Evolutionary conservation across 331 rosid species (phyloP).

Genomic region (Prunus yedoensis): DNA sequence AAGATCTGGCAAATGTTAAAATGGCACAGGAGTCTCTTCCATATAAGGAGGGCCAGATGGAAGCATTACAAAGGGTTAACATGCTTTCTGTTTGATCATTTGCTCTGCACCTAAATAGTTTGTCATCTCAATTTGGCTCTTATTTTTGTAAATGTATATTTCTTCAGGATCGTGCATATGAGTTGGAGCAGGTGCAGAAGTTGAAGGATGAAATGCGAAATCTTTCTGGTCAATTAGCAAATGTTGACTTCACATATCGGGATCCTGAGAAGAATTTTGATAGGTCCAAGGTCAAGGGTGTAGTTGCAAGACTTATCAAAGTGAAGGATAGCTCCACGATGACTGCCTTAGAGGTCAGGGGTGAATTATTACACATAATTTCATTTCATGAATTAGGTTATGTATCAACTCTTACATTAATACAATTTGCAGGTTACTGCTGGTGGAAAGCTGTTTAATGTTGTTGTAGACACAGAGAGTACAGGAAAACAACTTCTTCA

Average conservation of each 20-base stretch:
- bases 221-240: conserved; percentile 72
- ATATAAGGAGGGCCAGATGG: conserved; percentile 84
- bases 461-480: conserved; percentile 88
- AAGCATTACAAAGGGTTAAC: conserved; percentile 76
- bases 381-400: neutral
- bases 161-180: conserved; percentile 67
- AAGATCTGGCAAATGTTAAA: conserved; percentile 65
- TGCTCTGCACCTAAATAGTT: conserved; percentile 17
- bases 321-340: conserved; percentile 75
- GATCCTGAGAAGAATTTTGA: conserved; percentile 90
- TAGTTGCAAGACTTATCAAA: conserved; percentile 87
- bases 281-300: conserved; percentile 94
- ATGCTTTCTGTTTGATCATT: conserved; percentile 21
- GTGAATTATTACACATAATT: conserved; percentile 6
- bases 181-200: conserved; percentile 71
- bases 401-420: conserved; percentile 21
- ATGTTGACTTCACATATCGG: conserved; percentile 68
- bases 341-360: conserved; percentile 94
- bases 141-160: conserved; percentile 16
- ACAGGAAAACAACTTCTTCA: conserved; percentile 90
- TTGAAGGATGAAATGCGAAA: conserved; percentile 79
- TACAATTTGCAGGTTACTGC: conserved; percentile 80
- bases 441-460: conserved; percentile 89
- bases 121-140: conserved; percentile 15
- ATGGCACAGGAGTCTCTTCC: conserved; percentile 62